A percentile compares a stretch with the other conserved stretches of the same genome.
Evolutionary conservation across 2,329 filamentous ascomycete species (phyloP).

Genomic region (Aspergillus jensenii): DNA sequence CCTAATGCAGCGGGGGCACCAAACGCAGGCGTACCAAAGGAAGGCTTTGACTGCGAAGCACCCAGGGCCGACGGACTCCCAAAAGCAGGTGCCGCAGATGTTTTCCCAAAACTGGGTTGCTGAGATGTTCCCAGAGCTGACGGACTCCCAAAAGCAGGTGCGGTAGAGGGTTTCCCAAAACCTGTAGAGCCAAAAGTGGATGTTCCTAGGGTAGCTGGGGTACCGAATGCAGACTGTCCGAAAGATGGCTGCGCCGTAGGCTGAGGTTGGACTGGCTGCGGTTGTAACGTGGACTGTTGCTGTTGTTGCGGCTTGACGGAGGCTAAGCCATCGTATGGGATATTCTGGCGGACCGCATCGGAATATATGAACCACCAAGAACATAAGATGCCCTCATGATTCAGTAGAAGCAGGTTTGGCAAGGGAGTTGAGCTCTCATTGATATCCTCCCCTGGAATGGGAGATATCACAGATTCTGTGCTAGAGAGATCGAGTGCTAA

Average conservation of each 20-base stretch:
- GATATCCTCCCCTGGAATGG: constrained; percentile 75
- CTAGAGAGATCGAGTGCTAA: constrained; percentile 80
- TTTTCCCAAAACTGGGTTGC: constrained; percentile 30
- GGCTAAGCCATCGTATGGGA: constrained; percentile 70
- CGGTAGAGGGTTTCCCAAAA: constrained; percentile 24
- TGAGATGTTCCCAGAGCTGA: constrained; percentile 25
- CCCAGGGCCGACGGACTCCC: constrained; percentile 30
- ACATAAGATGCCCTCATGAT: constrained; percentile 80
- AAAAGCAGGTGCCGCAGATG: constrained; percentile 26
- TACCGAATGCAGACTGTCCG: constrained; percentile 25
- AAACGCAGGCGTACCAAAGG: constrained; percentile 41
- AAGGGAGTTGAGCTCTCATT: constrained; percentile 76
- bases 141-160: constrained; percentile 29
- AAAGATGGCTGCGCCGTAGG: constrained; percentile 11
- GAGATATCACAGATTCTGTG: constrained; percentile 73
- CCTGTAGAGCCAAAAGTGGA: constrained; percentile 30
- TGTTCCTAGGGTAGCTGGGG: constrained; percentile 26
- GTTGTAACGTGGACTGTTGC: constrained; percentile 18
- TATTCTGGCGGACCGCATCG: constrained; percentile 74
- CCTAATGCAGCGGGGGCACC: constrained; percentile 32
- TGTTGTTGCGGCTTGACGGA: constrained; percentile 24
- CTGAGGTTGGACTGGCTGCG: constrained; percentile 12
- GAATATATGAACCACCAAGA: constrained; percentile 93
- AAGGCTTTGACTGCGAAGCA: constrained; percentile 20
- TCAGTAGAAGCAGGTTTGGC: constrained; percentile 80